Percentiles rank a stretch among this genome's conserved stretches.
Evolutionary conservation across 2,329 filamentous ascomycete species (phyloP).

Genomic region (Aspergillus calidoustus): DNA sequence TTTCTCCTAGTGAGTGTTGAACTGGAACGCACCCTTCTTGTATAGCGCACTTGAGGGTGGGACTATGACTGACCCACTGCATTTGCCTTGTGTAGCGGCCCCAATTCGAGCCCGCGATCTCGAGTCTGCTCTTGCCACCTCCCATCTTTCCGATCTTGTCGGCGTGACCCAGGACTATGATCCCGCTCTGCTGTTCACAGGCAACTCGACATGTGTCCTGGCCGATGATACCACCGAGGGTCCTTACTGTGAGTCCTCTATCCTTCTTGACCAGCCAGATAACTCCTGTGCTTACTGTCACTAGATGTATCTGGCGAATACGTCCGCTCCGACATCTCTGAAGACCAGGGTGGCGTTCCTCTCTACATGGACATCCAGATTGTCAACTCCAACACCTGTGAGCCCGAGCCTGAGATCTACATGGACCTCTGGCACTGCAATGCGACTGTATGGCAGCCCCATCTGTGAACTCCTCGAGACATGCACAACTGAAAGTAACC

Average conservation of each 20-base stretch:
- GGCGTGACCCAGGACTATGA: neutral
- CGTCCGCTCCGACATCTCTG: neutral
- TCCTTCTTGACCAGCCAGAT: neutral
- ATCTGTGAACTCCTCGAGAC: too few species aligned
- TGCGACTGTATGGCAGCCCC: slow-evolving; percentile 34
- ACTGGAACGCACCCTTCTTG: neutral
- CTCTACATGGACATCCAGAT: slow-evolving; percentile 49
- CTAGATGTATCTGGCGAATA: neutral
- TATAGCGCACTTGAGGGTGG: too few species aligned
- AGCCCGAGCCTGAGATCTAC: slow-evolving; percentile 43
- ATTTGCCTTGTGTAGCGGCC: neutral
- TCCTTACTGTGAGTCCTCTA: neutral
- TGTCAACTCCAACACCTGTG: slow-evolving; percentile 46
- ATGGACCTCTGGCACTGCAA: slow-evolving; percentile 51
- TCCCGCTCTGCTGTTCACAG: neutral
- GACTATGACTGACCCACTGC: neutral
- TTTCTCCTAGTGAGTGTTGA: neutral
- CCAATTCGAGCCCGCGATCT: neutral
- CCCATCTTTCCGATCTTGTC: neutral
- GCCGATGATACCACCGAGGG: neutral
- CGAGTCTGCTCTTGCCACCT: neutral
- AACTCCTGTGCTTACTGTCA: neutral
- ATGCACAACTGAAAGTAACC: neutral
- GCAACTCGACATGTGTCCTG: neutral
- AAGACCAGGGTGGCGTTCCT: slow-evolving; percentile 40